Evolutionary conservation across 257 asterid genomes (phyloP).

Genomic region (Nicotiana tabacum): DNA sequence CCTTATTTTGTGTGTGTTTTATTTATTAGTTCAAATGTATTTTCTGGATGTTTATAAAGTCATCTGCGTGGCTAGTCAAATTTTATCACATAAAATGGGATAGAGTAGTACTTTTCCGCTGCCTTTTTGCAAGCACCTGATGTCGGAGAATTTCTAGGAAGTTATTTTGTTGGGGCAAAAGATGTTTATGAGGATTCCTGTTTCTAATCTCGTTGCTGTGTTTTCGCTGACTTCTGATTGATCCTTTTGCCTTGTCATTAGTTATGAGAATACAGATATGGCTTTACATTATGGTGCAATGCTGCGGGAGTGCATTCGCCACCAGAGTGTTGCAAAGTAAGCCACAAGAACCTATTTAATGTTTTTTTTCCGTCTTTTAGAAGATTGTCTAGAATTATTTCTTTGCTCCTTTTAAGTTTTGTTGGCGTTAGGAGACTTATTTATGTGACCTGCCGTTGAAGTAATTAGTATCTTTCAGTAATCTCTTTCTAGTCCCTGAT

Average conservation of each 20-base stretch:
- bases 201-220: not conserved
- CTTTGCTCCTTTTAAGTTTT: not conserved
- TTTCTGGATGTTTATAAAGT: not conserved
- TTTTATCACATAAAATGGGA: not conserved
- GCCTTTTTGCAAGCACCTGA: not conserved
- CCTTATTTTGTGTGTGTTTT: not conserved
- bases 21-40: not conserved
- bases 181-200: conserved; percentile 4
- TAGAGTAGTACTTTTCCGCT: not conserved
- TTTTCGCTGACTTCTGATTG: not conserved
- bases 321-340: conserved; percentile 75
- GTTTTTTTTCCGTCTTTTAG: not conserved
- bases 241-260: conserved; percentile 13
- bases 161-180: not conserved
- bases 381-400: not conserved
- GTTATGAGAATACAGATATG: conserved; percentile 58
- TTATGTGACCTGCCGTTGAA: not conserved
- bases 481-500: not conserved
- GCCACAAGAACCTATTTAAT: conserved; percentile 6
- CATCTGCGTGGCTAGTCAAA: not conserved
- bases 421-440: not conserved
- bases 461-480: not conserved
- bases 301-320: conserved; percentile 86
- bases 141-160: not conserved
- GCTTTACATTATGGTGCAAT: conserved; percentile 79